These are phyloP conservation scores for Alternaria sp. DNA, from an alignment of 2,329 filamentous ascomycete genomes.

Conservation along the genomic window DNA sequence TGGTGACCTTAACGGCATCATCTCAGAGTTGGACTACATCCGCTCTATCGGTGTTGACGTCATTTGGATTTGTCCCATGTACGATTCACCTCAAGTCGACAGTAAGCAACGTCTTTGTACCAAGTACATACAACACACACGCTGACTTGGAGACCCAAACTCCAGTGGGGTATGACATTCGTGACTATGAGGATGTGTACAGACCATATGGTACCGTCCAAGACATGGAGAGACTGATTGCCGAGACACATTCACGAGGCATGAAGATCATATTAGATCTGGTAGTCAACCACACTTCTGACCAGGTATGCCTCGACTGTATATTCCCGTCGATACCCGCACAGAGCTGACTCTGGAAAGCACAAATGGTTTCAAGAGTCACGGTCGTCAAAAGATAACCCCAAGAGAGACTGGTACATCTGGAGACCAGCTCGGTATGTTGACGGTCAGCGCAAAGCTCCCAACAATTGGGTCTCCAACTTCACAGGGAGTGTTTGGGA, in stretches of 20 bases:
- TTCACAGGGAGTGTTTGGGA: constrained; percentile 72
- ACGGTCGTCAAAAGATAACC: constrained; percentile 58
- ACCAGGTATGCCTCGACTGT: constrained; percentile 33
- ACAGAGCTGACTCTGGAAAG: constrained; percentile 27
- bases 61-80: constrained; percentile 53
- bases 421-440: constrained; percentile 59
- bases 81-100: constrained; percentile 58
- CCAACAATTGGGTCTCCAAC: constrained; percentile 78
- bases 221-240: constrained; percentile 51
- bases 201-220: constrained; percentile 52
- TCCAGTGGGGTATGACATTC: constrained; percentile 49
- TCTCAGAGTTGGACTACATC: constrained; percentile 65
- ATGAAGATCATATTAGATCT: constrained; percentile 53
- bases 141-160: neutral
- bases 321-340: neutral
- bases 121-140: neutral
- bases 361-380: constrained; percentile 69
- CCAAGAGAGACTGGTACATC: constrained; percentile 66
- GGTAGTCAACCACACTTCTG: constrained; percentile 53
- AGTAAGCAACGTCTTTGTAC: constrained; percentile 19
- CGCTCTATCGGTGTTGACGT: constrained; percentile 56
- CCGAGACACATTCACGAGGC: constrained; percentile 46
- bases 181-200: constrained; percentile 53
- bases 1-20: constrained; percentile 67
- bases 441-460: constrained; percentile 70